Evolutionary conservation across 306 rosid species (phyloP), one percentile per base, ranked within the genome.

Genomic region (Arachis hypogaea): DNA sequence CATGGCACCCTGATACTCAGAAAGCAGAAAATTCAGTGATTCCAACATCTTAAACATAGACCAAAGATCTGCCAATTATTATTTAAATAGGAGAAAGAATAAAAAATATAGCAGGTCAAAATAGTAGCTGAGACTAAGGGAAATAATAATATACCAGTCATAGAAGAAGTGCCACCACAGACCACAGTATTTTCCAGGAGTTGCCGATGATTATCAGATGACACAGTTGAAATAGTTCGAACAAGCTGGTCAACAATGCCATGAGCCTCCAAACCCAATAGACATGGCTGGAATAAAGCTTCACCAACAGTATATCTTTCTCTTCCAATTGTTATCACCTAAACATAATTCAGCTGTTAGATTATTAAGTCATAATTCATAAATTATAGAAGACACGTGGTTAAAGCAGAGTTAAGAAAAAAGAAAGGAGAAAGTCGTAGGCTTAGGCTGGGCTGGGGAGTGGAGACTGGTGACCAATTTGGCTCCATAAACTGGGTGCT

Each of bases 191-290:
- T 93, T 82, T 93, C 98, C 55, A 93, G 87, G 70, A 93, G 87
- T 44, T 93, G 98, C 46, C 96, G 83, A 64, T 91, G 98, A 84
- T 91, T 91, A 81, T 93, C 98, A 38, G 98, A 91, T 22, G 97
- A 89, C 46, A 93, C 94, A 22, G 88, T 85, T 82, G 97, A 88
- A 84, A 93, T 89, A 81, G 88, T 78, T 78, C 89, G 97, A 52
- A 92, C 98, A 77, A 95, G 99, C 86, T 92, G 99, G 83, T 94
- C 99, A 50, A 94, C 98, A 80, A 94, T 92, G 43, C 99, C 98
- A 73, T 94, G 97, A 5, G 96, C 85, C 76, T 94, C 99, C 78
- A 92, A 82, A 73, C 98, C 95, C 89, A 92, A 78, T 59, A 89
- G 85, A 74, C 84, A 77, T 75, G 97, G 99, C 72, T 90, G 99